Evolutionary conservation across 352 stramenopile genomes (phyloP).

Genomic region (Thalassiosira ordinaria): DNA sequence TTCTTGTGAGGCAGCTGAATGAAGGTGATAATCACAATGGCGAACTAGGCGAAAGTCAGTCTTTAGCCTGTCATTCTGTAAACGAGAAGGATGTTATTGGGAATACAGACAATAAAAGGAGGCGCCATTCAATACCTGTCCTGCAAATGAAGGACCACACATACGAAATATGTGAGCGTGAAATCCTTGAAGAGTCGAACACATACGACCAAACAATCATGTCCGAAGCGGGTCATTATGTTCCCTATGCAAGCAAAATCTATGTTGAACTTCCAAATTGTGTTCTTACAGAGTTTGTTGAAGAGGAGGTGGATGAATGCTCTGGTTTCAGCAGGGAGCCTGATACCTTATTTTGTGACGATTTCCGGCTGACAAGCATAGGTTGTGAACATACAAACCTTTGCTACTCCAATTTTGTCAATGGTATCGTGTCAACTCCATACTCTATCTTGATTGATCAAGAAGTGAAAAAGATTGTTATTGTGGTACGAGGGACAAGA

Average conservation of each 20-base stretch:
- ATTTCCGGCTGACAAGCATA: constrained; percentile 10
- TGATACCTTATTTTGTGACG: constrained; percentile 11
- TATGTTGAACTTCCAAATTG: constrained; percentile 13
- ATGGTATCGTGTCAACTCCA: constrained; percentile 11
- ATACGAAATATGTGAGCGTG: constrained; percentile 10
- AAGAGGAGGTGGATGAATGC: background rate
- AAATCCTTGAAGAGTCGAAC: constrained; percentile 12
- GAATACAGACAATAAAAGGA: too few relatives aligned
- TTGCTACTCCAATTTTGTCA: constrained; percentile 11
- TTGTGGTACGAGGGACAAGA: constrained; percentile 16
- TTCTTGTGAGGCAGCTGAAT: background rate
- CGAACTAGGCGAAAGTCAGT: too few relatives aligned
- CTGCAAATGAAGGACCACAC: background rate
- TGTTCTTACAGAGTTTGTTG: constrained; percentile 2
- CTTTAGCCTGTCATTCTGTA: too few relatives aligned
- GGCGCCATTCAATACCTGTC: constrained; percentile 7
- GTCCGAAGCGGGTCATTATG: constrained; percentile 12
- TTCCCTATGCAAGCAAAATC: constrained; percentile 10
- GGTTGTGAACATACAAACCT: constrained; percentile 9
- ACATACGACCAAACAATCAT: background rate
- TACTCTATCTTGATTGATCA: constrained; percentile 30
- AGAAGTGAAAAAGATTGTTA: constrained; percentile 16
- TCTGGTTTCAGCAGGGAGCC: background rate
- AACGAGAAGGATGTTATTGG: too few relatives aligned
- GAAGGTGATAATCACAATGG: background rate